Percentiles rank a stretch among this genome's conserved stretches.
phyloP scores from a whole-genome alignment of 2,329 filamentous ascomycete genomes.

The Aspergillus pseudoviridinutans region DNA sequence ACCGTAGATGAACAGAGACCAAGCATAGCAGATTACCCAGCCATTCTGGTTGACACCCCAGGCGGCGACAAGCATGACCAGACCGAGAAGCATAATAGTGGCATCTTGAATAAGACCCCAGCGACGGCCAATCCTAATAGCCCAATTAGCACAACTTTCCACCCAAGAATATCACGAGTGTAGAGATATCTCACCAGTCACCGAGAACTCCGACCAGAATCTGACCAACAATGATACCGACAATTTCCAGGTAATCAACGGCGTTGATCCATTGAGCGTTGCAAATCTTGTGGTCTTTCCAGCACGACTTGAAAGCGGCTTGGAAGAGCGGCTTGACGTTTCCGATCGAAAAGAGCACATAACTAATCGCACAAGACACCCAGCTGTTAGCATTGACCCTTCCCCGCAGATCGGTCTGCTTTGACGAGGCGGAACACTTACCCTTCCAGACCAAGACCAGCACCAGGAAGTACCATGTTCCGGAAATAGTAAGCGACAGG shows the following conservation, averaged over 20 bases:
- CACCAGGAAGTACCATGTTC: constrained; percentile 88
- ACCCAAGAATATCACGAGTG: neutral
- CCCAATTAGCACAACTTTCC: constrained; percentile 4
- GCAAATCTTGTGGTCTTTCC: constrained; percentile 65
- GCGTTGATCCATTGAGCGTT: constrained; percentile 74
- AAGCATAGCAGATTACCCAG: constrained; percentile 96
- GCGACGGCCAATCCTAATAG: constrained; percentile 73
- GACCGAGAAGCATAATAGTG: constrained; percentile 86
- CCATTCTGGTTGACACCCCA: constrained; percentile 86
- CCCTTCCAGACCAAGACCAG: constrained; percentile 85
- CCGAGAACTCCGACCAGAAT: constrained; percentile 77
- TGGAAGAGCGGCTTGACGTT: constrained; percentile 82
- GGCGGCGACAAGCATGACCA: constrained; percentile 84
- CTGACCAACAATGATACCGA: constrained; percentile 93
- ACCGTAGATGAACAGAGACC: constrained; percentile 89
- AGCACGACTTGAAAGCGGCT: constrained; percentile 72
- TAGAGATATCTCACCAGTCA: constrained; percentile 52
- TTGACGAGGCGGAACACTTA: constrained; percentile 29
- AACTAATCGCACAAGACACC: constrained; percentile 47
- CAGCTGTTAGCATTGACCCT: neutral
- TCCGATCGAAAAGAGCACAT: constrained; percentile 94
- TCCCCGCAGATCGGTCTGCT: neutral
- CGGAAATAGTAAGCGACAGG: constrained; percentile 83
- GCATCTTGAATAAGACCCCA: constrained; percentile 97
- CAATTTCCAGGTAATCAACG: constrained; percentile 87